Conservation (phyloP, 139 green algal genomes). For the Zygnema circumcarinatum region DNA sequence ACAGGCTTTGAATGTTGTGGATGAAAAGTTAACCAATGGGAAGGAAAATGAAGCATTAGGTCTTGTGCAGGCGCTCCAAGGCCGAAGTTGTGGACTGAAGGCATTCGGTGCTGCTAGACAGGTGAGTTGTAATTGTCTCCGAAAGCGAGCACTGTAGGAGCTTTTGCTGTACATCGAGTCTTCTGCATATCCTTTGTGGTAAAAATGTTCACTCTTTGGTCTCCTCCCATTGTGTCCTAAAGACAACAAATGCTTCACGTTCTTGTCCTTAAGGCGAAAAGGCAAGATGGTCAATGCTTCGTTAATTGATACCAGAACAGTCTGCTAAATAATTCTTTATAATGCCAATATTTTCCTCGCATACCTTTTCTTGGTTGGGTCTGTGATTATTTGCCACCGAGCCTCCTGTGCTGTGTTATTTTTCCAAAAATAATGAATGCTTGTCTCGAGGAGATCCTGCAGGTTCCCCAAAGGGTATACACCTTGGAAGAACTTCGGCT, state of each 20-base stretch:
- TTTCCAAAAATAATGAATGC: no score
- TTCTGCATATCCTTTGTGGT: neutral
- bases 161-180: neutral
- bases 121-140: slow-evolving; percentile 25
- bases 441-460: neutral
- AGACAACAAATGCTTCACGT: no score
- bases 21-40: slow-evolving; percentile 34
- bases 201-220: neutral
- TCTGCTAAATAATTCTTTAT: no score
- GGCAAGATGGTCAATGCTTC: no score
- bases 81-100: neutral
- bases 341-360: no score
- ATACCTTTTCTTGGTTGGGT: no score
- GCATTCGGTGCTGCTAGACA: slow-evolving; percentile 42
- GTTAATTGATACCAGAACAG: no score
- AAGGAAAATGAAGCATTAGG: slow-evolving; percentile 38
- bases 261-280: no score
- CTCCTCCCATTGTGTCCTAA: neutral
- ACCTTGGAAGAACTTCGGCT: slow-evolving; percentile 84
- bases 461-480: slow-evolving; percentile 61
- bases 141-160: neutral
- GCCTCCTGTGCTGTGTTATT: no score
- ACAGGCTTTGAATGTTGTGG: slow-evolving; percentile 24
- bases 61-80: slow-evolving; percentile 21
- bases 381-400: no score